These are phyloP conservation scores for Aphanocladium album DNA, from an alignment of 2,329 filamentous ascomycete genomes.

Conservation along the genomic window DNA sequence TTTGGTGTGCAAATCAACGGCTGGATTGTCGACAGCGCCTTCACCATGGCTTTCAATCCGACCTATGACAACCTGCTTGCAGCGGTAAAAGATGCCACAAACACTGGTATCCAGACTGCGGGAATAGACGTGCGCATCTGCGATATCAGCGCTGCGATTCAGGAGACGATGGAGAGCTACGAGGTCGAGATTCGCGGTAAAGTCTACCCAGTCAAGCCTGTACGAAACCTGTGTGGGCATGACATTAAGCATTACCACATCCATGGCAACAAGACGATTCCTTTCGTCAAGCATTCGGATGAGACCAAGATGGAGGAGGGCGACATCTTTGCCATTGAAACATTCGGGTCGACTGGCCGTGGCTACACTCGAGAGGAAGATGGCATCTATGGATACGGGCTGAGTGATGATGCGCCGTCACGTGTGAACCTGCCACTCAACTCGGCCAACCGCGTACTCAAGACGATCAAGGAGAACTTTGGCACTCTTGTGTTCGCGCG, in stretches of 20 bases:
- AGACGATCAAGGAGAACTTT: conserved; percentile 57
- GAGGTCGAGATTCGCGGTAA: conserved; percentile 75
- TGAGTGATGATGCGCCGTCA: conserved; percentile 32
- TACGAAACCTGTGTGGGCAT: conserved; percentile 79
- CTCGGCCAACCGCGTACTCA: conserved; percentile 52
- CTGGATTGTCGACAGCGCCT: conserved; percentile 71
- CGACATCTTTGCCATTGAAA: conserved; percentile 88
- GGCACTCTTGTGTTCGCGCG: conserved; percentile 57
- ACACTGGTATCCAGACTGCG: conserved; percentile 66
- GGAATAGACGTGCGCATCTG: conserved; percentile 84
- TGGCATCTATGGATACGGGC: conserved; percentile 49
- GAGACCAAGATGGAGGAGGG: conserved; percentile 94
- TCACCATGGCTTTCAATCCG: conserved; percentile 68
- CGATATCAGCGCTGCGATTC: conserved; percentile 74
- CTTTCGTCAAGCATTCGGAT: conserved; percentile 77
- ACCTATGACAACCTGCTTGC: conserved; percentile 66
- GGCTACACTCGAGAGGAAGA: conserved; percentile 67
- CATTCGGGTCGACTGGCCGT: conserved; percentile 83
- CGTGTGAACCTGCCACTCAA: conserved; percentile 36
- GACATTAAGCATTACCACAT: conserved; percentile 82
- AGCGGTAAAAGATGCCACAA: conserved; percentile 69
- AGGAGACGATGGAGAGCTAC: conserved; percentile 88
- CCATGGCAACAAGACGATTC: conserved; percentile 83
- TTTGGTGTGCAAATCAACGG: conserved; percentile 74
- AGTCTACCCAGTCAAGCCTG: conserved; percentile 72